Evolutionary conservation across 192 early-diverging fungal species (phyloP).

Genomic region (Coemansia sp.): DNA sequence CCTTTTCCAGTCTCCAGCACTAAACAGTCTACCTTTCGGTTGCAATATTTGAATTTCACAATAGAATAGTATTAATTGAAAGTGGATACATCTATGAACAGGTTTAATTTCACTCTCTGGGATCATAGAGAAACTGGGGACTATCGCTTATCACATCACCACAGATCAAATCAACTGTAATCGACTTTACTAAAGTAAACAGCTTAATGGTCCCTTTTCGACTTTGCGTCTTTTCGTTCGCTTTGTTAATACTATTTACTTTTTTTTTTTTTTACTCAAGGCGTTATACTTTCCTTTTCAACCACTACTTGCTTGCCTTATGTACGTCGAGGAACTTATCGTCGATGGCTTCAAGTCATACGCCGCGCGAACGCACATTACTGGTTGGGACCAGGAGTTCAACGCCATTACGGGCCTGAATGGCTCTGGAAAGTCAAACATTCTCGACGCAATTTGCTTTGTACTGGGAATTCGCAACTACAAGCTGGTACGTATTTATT

Average conservation of each 20-base stretch:
- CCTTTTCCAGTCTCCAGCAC: background rate
- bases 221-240: background rate
- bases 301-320: slow-evolving; percentile 23
- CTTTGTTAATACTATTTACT: background rate
- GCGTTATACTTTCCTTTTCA: background rate
- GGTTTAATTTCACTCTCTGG: too few relatives aligned
- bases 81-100: background rate
- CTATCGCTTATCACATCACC: background rate
- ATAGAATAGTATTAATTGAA: background rate
- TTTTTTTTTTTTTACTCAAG: too few relatives aligned
- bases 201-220: background rate
- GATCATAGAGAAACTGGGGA: too few relatives aligned
- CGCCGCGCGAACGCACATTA: slow-evolving; percentile 90
- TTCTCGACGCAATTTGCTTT: slow-evolving; percentile 98
- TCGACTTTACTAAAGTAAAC: background rate
- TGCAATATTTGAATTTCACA: background rate
- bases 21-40: too few relatives aligned
- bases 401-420: slow-evolving; percentile 99
- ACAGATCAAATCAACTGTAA: slow-evolving; percentile 6
- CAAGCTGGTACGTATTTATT: slow-evolving; percentile 66
- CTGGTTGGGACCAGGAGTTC: slow-evolving; percentile 97
- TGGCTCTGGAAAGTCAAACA: slow-evolving; percentile 97
- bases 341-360: slow-evolving; percentile 99
- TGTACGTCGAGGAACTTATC: slow-evolving; percentile 94
- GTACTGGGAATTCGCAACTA: slow-evolving; percentile 95